phyloP scores from a whole-genome alignment of 2,329 filamentous ascomycete genomes.

The Capronia coronata region DNA sequence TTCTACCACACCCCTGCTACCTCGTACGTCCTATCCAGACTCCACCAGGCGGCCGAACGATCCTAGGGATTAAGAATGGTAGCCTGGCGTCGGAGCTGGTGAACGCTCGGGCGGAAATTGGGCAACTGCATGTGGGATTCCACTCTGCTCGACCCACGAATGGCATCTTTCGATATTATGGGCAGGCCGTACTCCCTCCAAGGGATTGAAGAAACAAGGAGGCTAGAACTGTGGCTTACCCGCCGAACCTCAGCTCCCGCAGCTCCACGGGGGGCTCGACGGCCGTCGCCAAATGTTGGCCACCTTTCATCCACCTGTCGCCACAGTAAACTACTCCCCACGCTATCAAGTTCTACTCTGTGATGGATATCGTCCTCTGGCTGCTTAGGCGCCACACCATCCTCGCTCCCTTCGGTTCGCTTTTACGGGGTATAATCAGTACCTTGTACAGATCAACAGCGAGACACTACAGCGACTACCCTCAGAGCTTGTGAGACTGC shows the following conservation, averaged over 20 bases:
- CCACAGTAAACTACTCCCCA: conserved; percentile 10
- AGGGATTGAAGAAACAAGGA: conserved; percentile 2
- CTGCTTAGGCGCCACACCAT: conserved; percentile 15
- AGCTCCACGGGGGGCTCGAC: background rate
- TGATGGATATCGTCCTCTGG: conserved; percentile 14
- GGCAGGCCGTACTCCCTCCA: conserved; percentile 11
- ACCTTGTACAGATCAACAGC: background rate
- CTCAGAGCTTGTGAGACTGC: too few relatives aligned
- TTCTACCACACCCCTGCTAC: background rate
- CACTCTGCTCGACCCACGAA: conserved; percentile 13
- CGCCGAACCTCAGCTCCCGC: background rate
- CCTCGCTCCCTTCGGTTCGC: background rate
- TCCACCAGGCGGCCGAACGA: conserved; percentile 9
- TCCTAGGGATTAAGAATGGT: conserved; percentile 6
- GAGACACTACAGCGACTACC: too few relatives aligned
- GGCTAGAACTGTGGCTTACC: conserved; percentile 4
- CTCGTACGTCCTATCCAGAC: background rate
- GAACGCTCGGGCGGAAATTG: conserved; percentile 19
- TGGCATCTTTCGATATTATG: conserved; percentile 8
- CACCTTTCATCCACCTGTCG: conserved; percentile 1
- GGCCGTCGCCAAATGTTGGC: conserved; percentile 7
- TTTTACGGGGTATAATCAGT: background rate
- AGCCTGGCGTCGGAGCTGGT: conserved; percentile 1
- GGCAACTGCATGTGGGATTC: conserved; percentile 7
- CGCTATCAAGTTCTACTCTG: conserved; percentile 16